Evolutionary conservation across 2,329 filamentous ascomycete genomes (phyloP).

Genomic region (Fusarium kyushuense): DNA sequence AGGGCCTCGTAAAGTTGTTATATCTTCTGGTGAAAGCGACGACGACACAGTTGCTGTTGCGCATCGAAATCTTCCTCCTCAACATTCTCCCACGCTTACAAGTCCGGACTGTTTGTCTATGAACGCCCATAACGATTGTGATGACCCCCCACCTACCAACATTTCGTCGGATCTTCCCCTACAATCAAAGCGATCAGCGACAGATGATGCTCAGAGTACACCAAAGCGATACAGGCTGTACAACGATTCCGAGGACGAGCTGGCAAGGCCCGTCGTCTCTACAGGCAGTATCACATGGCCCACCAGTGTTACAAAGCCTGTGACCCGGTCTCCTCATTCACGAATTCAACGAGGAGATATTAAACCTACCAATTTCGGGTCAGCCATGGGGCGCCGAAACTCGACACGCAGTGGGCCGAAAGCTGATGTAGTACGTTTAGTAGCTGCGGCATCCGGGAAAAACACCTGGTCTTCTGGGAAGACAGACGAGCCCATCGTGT

Average conservation of each 20-base stretch:
- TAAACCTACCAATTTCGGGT: constrained; percentile 37
- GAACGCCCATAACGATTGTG: constrained; percentile 4
- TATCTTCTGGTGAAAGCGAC: constrained; percentile 14
- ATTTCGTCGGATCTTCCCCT: constrained; percentile 43
- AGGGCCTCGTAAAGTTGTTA: background rate
- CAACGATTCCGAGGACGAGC: constrained; percentile 49
- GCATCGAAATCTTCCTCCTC: constrained; percentile 32
- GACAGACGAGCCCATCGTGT: background rate
- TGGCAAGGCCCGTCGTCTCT: constrained; percentile 26
- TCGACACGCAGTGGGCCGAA: background rate
- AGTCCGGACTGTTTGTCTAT: constrained; percentile 46
- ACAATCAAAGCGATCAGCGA: constrained; percentile 17
- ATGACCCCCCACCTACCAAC: constrained; percentile 37
- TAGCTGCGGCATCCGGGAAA: constrained; percentile 45
- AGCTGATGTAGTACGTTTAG: constrained; percentile 22
- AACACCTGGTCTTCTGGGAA: background rate
- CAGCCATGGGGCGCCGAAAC: background rate
- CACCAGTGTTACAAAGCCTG: constrained; percentile 28
- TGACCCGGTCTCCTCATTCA: constrained; percentile 9
- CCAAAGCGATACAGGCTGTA: constrained; percentile 29
- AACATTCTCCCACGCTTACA: background rate
- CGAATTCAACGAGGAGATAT: constrained; percentile 47
- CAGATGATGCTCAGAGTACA: constrained; percentile 6
- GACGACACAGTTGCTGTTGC: constrained; percentile 28
- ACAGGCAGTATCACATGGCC: constrained; percentile 15